phyloP scores from a whole-genome alignment of 768 basidiomycete genomes.

The Piloderma croceum region DNA sequence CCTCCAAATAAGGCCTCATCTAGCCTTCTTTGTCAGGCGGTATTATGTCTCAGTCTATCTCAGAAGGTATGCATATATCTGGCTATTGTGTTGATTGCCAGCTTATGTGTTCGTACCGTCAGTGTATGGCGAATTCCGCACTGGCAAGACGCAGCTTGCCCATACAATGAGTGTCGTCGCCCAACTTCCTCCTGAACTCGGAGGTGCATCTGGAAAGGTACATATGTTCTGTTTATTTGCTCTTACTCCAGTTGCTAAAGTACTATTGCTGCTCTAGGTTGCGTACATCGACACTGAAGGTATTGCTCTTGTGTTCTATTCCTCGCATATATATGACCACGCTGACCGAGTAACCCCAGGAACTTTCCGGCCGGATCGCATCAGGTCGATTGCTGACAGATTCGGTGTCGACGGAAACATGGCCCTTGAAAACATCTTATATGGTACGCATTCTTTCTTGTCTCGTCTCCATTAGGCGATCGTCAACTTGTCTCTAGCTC shows the following conservation, averaged over 20 bases:
- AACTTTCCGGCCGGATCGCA: conserved; percentile 93
- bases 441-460: conserved; percentile 42
- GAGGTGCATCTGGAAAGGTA: conserved; percentile 87
- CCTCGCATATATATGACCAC: no score
- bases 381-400: conserved; percentile 84
- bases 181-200: conserved; percentile 85
- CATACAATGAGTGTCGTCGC: conserved; percentile 92
- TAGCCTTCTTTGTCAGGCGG: conserved; percentile 64
- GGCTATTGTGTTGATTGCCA: background rate
- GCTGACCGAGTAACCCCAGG: no score
- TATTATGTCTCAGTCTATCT: conserved; percentile 87
- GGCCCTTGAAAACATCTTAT: conserved; percentile 88
- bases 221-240: no score
- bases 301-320: no score
- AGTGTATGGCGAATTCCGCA: conserved; percentile 96
- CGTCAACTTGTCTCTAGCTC: conserved; percentile 43
- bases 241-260: no score
- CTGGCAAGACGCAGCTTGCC: conserved; percentile 92
- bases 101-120: conserved; percentile 1
- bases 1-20: no score
- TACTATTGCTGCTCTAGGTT: conserved; percentile 47
- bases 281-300: conserved; percentile 90
- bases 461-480: background rate
- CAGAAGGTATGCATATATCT: conserved; percentile 55
- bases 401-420: conserved; percentile 89